phyloP scores from a whole-genome alignment of 2,329 filamentous ascomycete genomes.

The Aureobasidium sp. region DNA sequence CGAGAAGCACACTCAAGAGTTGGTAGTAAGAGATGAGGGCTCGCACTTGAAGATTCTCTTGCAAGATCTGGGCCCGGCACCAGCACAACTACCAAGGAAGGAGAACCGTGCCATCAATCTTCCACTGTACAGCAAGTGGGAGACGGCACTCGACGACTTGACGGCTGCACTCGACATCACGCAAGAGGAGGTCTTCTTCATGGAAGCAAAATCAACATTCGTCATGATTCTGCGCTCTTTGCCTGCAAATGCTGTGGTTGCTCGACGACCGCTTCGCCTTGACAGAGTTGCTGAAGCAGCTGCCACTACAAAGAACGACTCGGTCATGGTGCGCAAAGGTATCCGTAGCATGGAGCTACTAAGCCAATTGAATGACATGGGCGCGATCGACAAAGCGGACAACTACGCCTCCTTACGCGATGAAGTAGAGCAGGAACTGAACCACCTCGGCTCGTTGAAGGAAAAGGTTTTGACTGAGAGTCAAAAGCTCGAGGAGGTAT shows the following conservation, averaged over 20 bases:
- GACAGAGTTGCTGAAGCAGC: conserved; percentile 91
- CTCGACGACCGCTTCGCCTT: conserved; percentile 75
- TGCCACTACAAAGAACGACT: conserved; percentile 91
- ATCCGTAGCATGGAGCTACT: conserved; percentile 94
- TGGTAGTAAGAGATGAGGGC: conserved; percentile 67
- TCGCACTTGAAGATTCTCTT: conserved; percentile 82
- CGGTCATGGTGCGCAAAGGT: conserved; percentile 96
- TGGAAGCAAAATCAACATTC: conserved; percentile 98
- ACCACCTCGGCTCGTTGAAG: conserved; percentile 89
- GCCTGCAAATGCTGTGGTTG: conserved; percentile 66
- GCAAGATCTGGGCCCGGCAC: conserved; percentile 71
- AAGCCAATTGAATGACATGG: conserved; percentile 85
- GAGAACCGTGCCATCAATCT: conserved; percentile 93
- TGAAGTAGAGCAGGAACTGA: conserved; percentile 93
- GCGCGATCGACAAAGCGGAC: conserved; percentile 85
- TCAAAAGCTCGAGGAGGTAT: conserved; percentile 85
- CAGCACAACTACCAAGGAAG: conserved; percentile 81
- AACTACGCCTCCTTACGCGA: conserved; percentile 85
- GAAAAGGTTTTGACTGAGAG: conserved; percentile 88
- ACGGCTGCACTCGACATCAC: conserved; percentile 95
- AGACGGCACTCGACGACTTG: conserved; percentile 86
- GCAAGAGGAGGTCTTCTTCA: conserved; percentile 96
- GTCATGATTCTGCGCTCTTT: conserved; percentile 95
- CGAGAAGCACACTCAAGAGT: conserved; percentile 73
- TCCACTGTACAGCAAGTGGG: conserved; percentile 94